Evolutionary conservation across 495 filamentous ascomycete species (phyloP).

Genomic region (Lineolata rhizophorae): DNA sequence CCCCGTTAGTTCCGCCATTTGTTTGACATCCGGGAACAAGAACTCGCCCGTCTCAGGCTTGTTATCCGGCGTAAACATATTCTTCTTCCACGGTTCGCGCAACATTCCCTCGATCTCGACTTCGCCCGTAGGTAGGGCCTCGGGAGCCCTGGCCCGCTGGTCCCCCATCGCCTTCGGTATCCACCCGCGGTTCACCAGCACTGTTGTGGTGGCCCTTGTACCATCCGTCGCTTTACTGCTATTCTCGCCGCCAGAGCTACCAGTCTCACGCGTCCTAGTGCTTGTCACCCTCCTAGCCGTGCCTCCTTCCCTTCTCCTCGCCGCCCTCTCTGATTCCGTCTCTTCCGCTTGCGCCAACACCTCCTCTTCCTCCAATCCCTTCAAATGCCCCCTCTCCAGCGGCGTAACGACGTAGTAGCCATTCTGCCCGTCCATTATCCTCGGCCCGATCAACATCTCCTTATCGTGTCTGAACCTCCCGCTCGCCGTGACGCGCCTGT

Average conservation of each 20-base stretch:
- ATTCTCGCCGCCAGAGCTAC: too few relatives aligned
- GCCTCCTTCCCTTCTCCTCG: too few relatives aligned
- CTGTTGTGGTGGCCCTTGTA: too few relatives aligned
- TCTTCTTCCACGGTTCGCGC: slow-evolving; percentile 78
- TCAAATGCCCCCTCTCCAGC: slow-evolving; percentile 62
- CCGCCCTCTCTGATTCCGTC: too few relatives aligned
- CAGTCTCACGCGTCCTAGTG: too few relatives aligned
- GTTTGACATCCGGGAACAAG: slow-evolving; percentile 79
- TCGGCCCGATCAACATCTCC: slow-evolving; percentile 89
- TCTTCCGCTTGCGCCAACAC: too few relatives aligned
- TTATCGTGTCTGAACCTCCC: slow-evolving; percentile 64
- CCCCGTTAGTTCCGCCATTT: slow-evolving; percentile 76
- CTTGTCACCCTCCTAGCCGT: slow-evolving; percentile 20
- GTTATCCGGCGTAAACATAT: slow-evolving; percentile 89
- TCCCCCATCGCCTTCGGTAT: slow-evolving; percentile 46
- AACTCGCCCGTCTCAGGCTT: slow-evolving; percentile 61
- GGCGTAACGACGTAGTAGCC: slow-evolving; percentile 84
- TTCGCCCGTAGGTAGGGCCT: slow-evolving; percentile 37
- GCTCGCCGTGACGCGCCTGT: slow-evolving; percentile 58
- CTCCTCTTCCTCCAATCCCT: too few relatives aligned
- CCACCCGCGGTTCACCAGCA: slow-evolving; percentile 82
- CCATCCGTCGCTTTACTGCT: too few relatives aligned
- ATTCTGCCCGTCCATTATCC: slow-evolving; percentile 70
- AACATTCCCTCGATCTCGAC: slow-evolving; percentile 68
- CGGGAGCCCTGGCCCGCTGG: slow-evolving; percentile 30